Conservation (phyloP, 495 filamentous ascomycete genomes). For the Daldinia childiae region DNA sequence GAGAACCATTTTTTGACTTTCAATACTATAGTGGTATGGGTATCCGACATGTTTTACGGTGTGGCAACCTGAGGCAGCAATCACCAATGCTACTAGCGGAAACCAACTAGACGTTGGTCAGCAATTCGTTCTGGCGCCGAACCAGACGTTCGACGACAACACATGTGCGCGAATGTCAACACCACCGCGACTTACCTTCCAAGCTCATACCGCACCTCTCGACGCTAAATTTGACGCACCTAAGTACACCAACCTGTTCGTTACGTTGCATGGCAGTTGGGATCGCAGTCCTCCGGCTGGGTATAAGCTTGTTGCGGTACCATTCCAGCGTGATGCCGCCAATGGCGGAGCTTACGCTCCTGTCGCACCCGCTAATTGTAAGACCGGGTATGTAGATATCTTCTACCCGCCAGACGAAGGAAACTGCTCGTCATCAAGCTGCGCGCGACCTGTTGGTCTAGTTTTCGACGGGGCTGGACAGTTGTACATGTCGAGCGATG, state of each 20-base stretch:
- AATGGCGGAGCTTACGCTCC: slow-evolving; percentile 49
- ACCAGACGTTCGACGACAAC: slow-evolving; percentile 53
- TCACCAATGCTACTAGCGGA: not conserved
- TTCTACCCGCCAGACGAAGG: slow-evolving; percentile 60
- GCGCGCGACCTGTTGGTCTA: slow-evolving; percentile 67
- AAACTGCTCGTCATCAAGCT: slow-evolving; percentile 46
- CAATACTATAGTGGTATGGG: slow-evolving; percentile 63
- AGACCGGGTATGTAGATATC: slow-evolving; percentile 56
- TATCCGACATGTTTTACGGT: slow-evolving; percentile 75
- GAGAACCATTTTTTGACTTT: not conserved
- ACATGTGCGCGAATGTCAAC: slow-evolving; percentile 53
- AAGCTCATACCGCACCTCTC: slow-evolving; percentile 69
- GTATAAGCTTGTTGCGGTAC: slow-evolving; percentile 63
- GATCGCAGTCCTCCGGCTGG: slow-evolving; percentile 62
- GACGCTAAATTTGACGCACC: slow-evolving; percentile 64
- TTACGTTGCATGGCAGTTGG: slow-evolving; percentile 62
- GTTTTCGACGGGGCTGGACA: slow-evolving; percentile 58
- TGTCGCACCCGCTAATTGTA: slow-evolving; percentile 50
- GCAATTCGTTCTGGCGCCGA: slow-evolving; percentile 50
- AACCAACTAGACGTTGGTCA: slow-evolving; percentile 45
- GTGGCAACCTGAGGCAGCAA: slow-evolving; percentile 58
- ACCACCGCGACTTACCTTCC: slow-evolving; percentile 63
- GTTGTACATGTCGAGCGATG: slow-evolving; percentile 66
- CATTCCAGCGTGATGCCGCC: slow-evolving; percentile 50
- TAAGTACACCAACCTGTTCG: slow-evolving; percentile 44